These are phyloP conservation scores for Pythium biforme DNA, from an alignment of 352 stramenopile species.

Conservation along the genomic window DNA sequence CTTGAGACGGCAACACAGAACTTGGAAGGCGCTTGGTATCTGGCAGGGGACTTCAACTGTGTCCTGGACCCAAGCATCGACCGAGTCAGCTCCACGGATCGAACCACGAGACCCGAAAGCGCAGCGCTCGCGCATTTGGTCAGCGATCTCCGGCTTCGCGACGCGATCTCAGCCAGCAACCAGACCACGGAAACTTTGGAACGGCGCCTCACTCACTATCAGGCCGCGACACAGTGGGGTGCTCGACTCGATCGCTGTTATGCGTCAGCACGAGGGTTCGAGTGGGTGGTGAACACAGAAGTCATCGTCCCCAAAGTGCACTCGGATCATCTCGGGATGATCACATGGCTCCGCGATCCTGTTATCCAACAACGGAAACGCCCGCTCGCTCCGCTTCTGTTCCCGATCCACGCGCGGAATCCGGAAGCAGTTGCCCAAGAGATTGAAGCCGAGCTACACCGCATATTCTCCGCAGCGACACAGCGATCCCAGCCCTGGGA, in stretches of 20 bases:
- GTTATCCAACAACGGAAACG: not conserved
- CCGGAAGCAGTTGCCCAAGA: too few species aligned
- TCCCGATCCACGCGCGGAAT: not conserved
- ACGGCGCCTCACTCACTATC: not conserved
- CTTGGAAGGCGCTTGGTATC: not conserved
- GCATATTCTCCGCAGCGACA: too few species aligned
- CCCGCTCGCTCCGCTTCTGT: not conserved
- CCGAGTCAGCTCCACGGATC: not conserved
- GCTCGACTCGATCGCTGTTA: not conserved
- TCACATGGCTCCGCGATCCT: slow-evolving; percentile 1
- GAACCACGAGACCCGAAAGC: not conserved
- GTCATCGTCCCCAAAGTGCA: not conserved
- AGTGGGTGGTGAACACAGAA: not conserved
- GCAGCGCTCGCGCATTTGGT: not conserved
- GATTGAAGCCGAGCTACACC: not conserved
- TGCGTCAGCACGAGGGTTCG: not conserved
- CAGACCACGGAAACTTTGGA: too few species aligned
- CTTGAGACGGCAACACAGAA: not conserved
- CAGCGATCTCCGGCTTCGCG: not conserved
- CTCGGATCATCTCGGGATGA: slow-evolving; percentile 1
- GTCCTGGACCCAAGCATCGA: not conserved
- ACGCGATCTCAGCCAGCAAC: too few species aligned
- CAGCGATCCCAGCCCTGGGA: not conserved
- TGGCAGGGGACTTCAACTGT: slow-evolving; percentile 6
- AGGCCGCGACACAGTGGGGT: too few species aligned